Base-by-base conservation (phyloP, 2,329 filamentous ascomycete species). In the Ilyonectria mors-panacis region DNA sequence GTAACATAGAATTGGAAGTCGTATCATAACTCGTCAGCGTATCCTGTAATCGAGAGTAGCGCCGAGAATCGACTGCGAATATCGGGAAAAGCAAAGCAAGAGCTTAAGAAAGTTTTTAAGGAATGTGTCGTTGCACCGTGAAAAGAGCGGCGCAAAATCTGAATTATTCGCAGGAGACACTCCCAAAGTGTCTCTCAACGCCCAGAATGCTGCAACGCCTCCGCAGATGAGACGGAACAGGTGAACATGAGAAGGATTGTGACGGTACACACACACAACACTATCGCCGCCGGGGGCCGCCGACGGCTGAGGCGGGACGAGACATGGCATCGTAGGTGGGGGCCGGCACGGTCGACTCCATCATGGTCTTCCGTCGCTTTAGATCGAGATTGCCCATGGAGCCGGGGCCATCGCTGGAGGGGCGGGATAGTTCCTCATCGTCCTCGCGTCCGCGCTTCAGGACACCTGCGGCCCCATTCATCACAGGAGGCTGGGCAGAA, bases 341-440 rank as follows among this genome's bases (percentile, higher is more conserved):
- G 23, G 83, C 79, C 26, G 86, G 81, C n/a, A 87, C 84, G 2
- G 84, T 82, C 12, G 85, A 83, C 73, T 93, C 91, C 69, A 89
- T 87, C 72, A 93, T 85, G 0, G 93, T 95, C 85, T 95, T 95
- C 70, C 93, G 91, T 73, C 94, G 90, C 84, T 97, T 97, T 66
- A 92, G 81, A 23, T 92, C 88, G 69, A 90, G 82, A 50, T 91
- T 89, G 12, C 74, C 76, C 72, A 78, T 75, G 23, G 71, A 63
- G 21, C 72, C 74, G 23, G 76, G 64, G 17, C 74, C 77, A 50
- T 87, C 87, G 76, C 87, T 91, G 44, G 89, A 86, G 23, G 91
- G 88, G 13, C 92, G 90, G 57, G 86, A 84, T 64, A 85, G 68
- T 23, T 86, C 84, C 26, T 92, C 89, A 21, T 90, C 88, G 35